Conservation (phyloP, 805 yeast species). For the Pichia insulana region DNA sequence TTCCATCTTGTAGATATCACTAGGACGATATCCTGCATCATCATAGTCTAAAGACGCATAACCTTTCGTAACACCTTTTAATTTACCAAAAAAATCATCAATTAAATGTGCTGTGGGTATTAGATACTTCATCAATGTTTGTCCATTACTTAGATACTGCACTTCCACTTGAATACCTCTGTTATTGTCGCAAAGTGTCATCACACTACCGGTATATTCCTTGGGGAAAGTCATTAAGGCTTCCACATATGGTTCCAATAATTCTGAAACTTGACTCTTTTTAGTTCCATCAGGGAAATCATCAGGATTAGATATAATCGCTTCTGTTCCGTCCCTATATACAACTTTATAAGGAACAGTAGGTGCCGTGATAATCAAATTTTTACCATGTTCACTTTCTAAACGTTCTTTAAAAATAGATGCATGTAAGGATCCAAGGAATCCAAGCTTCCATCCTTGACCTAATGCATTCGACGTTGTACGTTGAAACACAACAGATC, state of each 20-base stretch:
- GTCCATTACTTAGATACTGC: slow-evolving; percentile 69
- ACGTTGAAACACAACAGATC: slow-evolving; percentile 81
- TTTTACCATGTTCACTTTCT: slow-evolving; percentile 90
- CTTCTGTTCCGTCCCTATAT: slow-evolving; percentile 55
- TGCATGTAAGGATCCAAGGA: slow-evolving; percentile 90
- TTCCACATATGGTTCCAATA: slow-evolving; percentile 80
- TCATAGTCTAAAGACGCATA: slow-evolving; percentile 93
- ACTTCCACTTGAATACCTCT: slow-evolving; percentile 79
- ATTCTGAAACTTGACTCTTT: slow-evolving; percentile 35
- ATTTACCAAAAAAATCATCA: slow-evolving; percentile 90
- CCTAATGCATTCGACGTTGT: slow-evolving; percentile 94
- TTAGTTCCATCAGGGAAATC: slow-evolving; percentile 68
- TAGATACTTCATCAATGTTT: slow-evolving; percentile 69
- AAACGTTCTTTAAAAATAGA: slow-evolving; percentile 87
- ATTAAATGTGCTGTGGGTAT: slow-evolving; percentile 85
- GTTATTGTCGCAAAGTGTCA: slow-evolving; percentile 74
- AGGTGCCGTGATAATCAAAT: slow-evolving; percentile 86
- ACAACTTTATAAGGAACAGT: slow-evolving; percentile 85
- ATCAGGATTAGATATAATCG: slow-evolving; percentile 79
- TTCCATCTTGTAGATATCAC: slow-evolving; percentile 82
- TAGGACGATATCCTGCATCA: slow-evolving; percentile 75
- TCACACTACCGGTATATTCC: slow-evolving; percentile 81
- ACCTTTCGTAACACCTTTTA: slow-evolving; percentile 84
- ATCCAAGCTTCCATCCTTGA: slow-evolving; percentile 96
- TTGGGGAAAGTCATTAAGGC: slow-evolving; percentile 87